Evolutionary conservation across 2,329 filamentous ascomycete genomes (phyloP).

Genomic region (Helicocarpus griseus): DNA sequence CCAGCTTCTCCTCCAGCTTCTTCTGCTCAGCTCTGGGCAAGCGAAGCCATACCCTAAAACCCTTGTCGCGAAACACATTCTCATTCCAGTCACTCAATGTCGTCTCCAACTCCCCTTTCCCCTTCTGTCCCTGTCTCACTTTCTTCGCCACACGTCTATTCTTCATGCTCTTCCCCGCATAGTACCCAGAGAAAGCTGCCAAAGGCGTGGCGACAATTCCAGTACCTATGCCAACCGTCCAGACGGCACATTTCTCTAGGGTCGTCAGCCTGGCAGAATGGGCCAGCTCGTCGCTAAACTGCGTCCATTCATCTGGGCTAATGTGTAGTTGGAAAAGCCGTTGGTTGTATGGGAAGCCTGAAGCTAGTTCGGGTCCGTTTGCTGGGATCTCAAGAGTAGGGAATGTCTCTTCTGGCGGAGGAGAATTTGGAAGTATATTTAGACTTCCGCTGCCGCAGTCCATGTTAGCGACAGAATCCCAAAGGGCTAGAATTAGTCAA

Average conservation of each 20-base stretch:
- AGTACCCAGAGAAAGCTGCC: conserved; percentile 8
- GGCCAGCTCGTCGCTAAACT: conserved; percentile 7
- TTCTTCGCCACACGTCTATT: conserved; percentile 7
- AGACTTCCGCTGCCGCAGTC: not conserved
- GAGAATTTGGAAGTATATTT: not conserved
- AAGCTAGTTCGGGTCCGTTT: not conserved
- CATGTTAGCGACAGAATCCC: not conserved
- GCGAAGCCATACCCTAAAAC: conserved; percentile 6
- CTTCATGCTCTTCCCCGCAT: conserved; percentile 10
- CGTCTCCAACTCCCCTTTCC: conserved; percentile 7
- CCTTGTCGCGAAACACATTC: conserved; percentile 6
- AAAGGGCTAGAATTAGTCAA: not conserved
- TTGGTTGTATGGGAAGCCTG: conserved; percentile 10
- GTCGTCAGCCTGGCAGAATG: conserved; percentile 5
- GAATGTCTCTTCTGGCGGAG: not conserved
- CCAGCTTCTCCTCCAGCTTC: not conserved
- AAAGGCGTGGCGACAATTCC: conserved; percentile 5
- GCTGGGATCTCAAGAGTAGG: conserved; percentile 7
- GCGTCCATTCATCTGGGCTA: conserved; percentile 9
- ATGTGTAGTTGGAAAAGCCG: conserved; percentile 7
- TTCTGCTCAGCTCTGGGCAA: not conserved
- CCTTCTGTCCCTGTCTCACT: conserved; percentile 4
- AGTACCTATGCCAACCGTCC: conserved; percentile 8
- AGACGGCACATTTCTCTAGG: conserved; percentile 7
- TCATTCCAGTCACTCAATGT: conserved; percentile 8